These are phyloP conservation scores for Termitomyces sp. DNA, from an alignment of 768 basidiomycete species.

Conservation along the genomic window DNA sequence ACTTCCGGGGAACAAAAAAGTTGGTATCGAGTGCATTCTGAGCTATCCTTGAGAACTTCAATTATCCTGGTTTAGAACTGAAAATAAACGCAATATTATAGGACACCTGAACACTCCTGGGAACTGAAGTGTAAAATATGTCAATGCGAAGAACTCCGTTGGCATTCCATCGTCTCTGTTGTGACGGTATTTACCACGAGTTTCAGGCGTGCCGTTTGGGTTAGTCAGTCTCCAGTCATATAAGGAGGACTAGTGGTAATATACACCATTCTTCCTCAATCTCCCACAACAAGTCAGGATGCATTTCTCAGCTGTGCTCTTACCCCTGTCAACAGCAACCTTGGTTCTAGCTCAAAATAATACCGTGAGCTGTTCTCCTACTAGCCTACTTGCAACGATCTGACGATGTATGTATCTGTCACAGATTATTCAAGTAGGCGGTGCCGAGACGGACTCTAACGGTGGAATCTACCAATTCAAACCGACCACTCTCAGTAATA, in stretches of 20 bases:
- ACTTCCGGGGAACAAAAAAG: not conserved
- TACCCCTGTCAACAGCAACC: conserved; percentile 9
- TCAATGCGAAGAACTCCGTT: not conserved
- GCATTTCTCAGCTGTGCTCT: conserved; percentile 5
- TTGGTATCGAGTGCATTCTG: not conserved
- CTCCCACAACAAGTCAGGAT: not conserved
- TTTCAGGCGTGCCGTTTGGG: not conserved
- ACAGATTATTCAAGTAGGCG: conserved; percentile 36
- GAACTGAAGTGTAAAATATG: not conserved
- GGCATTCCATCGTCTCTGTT: not conserved
- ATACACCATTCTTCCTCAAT: not conserved
- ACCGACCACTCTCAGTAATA: conserved; percentile 33
- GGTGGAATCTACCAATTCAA: conserved; percentile 42
- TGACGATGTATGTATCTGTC: not conserved
- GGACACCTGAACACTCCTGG: not conserved
- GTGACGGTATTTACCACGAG: not conserved
- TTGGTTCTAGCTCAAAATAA: conserved; percentile 20
- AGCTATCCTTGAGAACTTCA: not conserved
- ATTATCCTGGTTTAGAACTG: not conserved
- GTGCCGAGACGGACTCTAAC: conserved; percentile 18
- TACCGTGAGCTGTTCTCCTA: not conserved
- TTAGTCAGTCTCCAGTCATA: not conserved
- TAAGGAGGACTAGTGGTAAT: not conserved
- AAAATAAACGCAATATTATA: not conserved
- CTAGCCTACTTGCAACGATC: not conserved